These are phyloP conservation scores for Penicillium digitatum DNA, from an alignment of 2,329 filamentous ascomycete species.

Conservation along the genomic window DNA sequence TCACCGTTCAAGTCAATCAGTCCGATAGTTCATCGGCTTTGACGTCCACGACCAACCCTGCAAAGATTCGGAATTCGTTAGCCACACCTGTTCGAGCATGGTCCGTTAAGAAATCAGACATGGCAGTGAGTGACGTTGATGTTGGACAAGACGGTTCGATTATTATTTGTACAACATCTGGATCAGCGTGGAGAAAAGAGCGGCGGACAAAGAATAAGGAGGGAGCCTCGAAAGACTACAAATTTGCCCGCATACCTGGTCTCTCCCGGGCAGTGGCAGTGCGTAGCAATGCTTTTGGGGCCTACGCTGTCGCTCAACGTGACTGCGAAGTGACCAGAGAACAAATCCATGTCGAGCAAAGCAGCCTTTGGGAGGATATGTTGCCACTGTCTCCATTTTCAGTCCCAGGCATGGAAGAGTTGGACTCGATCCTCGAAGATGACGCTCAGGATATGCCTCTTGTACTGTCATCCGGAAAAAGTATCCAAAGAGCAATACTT, in stretches of 20 bases:
- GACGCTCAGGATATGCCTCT: slow-evolving; percentile 40
- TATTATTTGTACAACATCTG: slow-evolving; percentile 86
- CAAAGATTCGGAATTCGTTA: slow-evolving; percentile 80
- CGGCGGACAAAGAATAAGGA: slow-evolving; percentile 77
- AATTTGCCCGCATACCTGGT: slow-evolving; percentile 85
- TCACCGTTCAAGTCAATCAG: slow-evolving; percentile 73
- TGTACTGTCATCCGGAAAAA: slow-evolving; percentile 19
- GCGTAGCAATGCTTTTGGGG: slow-evolving; percentile 81
- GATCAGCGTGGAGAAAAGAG: slow-evolving; percentile 86
- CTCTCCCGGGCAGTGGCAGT: slow-evolving; percentile 81
- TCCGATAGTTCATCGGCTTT: slow-evolving; percentile 57
- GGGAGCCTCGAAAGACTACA: slow-evolving; percentile 78
- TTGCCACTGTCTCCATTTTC: slow-evolving; percentile 65
- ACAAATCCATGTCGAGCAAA: slow-evolving; percentile 63
- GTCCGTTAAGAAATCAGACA: slow-evolving; percentile 78
- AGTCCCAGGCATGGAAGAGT: slow-evolving; percentile 49
- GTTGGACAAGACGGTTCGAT: slow-evolving; percentile 92
- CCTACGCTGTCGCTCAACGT: slow-evolving; percentile 80
- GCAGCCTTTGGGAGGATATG: slow-evolving; percentile 70
- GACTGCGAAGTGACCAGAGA: slow-evolving; percentile 78
- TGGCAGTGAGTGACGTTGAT: slow-evolving; percentile 80
- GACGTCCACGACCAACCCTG: slow-evolving; percentile 84
- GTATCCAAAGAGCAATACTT: slow-evolving; percentile 43
- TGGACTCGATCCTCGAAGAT: slow-evolving; percentile 37
- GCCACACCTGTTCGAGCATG: slow-evolving; percentile 78